phyloP scores from a whole-genome alignment of 148 eudicot genomes.

The Simmondsia chinensis region DNA sequence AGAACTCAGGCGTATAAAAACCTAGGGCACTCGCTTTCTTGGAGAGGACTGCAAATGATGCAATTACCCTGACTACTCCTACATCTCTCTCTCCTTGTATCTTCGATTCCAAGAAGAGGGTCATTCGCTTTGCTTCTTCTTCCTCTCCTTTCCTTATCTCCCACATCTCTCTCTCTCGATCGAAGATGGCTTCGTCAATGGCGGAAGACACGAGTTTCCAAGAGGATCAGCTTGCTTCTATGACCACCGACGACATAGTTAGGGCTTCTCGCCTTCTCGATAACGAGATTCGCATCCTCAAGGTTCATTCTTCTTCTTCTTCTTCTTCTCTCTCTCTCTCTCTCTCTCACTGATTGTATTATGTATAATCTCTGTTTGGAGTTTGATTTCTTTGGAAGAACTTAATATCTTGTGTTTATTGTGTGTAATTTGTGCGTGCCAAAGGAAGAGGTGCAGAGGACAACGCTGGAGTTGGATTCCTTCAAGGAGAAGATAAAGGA shows the following conservation, averaged over 20 bases:
- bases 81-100: background rate
- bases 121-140: too few relatives aligned
- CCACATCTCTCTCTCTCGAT: background rate
- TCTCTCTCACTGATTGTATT: background rate
- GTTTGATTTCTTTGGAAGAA: background rate
- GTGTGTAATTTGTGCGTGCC: background rate
- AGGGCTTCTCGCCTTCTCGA: constrained; percentile 87
- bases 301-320: constrained; percentile 21
- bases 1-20: too few relatives aligned
- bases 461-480: constrained; percentile 65
- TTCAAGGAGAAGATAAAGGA: constrained; percentile 85
- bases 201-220: constrained; percentile 63
- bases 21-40: background rate
- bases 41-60: background rate
- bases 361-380: background rate
- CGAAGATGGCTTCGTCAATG: constrained; percentile 68
- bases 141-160: too few relatives aligned
- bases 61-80: background rate
- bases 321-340: background rate
- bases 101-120: too few relatives aligned
- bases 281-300: constrained; percentile 72
- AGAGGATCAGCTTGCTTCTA: constrained; percentile 63
- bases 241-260: constrained; percentile 66
- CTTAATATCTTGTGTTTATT: background rate
- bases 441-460: constrained; percentile 78